Evolutionary conservation across 1,139 yeast species (phyloP).

Genomic region (Torulaspora pretoriensis): DNA sequence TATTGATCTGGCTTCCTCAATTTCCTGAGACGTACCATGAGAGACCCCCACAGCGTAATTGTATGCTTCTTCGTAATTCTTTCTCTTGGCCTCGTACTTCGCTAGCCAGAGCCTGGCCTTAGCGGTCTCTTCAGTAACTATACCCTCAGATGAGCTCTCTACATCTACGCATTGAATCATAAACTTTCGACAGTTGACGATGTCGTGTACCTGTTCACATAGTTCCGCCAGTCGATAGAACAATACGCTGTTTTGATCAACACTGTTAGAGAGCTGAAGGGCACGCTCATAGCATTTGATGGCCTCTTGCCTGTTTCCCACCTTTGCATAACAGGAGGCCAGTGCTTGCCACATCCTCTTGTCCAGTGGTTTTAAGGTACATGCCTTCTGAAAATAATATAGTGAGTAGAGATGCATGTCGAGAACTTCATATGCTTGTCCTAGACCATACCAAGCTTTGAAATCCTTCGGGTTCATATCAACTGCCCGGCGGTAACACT

Average conservation of each 20-base stretch:
- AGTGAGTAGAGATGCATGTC: conserved; percentile 93
- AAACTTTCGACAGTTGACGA: conserved; percentile 52
- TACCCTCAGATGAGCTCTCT: conserved; percentile 61
- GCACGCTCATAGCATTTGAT: conserved; percentile 50
- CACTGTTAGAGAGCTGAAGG: conserved; percentile 38
- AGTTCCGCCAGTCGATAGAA: conserved; percentile 66
- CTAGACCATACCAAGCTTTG: conserved; percentile 97
- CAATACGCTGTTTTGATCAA: conserved; percentile 48
- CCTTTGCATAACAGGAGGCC: conserved; percentile 83
- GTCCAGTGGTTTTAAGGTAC: conserved; percentile 82
- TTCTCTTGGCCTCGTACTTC: conserved; percentile 52
- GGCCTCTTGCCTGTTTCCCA: conserved; percentile 52
- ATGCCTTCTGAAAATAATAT: conserved; percentile 88
- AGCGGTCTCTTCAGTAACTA: conserved; percentile 66
- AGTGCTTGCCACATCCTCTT: conserved; percentile 96
- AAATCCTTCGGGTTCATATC: conserved; percentile 83
- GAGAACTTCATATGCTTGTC: conserved; percentile 95
- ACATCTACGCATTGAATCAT: conserved; percentile 67
- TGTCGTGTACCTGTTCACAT: conserved; percentile 54
- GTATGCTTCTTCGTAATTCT: conserved; percentile 65
- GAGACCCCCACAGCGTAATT: conserved; percentile 70
- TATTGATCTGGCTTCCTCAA: conserved; percentile 83
- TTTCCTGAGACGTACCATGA: conserved; percentile 75
- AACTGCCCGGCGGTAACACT: conserved; percentile 88
- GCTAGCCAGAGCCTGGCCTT: conserved; percentile 90